Conservation (phyloP, 1,284 basidiomycete genomes). For the Tilletia indica region DNA sequence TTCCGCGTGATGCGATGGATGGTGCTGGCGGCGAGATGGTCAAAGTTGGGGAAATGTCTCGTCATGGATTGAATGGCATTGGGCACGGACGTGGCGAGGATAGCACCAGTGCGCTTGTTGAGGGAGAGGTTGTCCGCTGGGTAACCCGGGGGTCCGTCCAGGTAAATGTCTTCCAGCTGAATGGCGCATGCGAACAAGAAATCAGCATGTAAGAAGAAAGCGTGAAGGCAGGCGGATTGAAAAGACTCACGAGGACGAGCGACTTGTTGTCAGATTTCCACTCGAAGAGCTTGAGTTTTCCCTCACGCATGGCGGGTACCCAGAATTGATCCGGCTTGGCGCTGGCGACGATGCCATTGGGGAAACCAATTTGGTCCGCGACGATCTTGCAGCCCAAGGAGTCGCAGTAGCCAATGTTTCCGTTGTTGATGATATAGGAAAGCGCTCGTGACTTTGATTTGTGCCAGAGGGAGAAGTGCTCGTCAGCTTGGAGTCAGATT, state of each 20-base stretch:
- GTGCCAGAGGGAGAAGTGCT: too few species aligned
- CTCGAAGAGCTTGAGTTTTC: conserved; percentile 33
- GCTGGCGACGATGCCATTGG: conserved; percentile 36
- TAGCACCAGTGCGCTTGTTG: conserved; percentile 32
- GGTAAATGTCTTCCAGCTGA: conserved; percentile 34
- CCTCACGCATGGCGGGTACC: conserved; percentile 29
- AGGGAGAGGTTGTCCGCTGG: conserved; percentile 40
- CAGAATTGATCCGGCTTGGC: conserved; percentile 30
- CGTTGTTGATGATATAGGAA: conserved; percentile 28
- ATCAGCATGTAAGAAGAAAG: too few species aligned
- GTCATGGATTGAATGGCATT: conserved; percentile 29
- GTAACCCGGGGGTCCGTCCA: conserved; percentile 27
- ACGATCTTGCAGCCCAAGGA: conserved; percentile 41
- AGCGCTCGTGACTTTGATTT: conserved; percentile 21
- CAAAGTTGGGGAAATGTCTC: conserved; percentile 25
- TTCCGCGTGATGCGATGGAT: conserved; percentile 40
- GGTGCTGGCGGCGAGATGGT: conserved; percentile 25
- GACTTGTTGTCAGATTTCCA: conserved; percentile 31
- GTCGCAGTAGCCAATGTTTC: conserved; percentile 38
- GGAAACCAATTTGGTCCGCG: conserved; percentile 27
- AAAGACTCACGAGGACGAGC: conserved; percentile 20
- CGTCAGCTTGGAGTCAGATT: too few species aligned
- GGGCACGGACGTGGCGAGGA: conserved; percentile 36
- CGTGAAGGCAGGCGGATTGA: background rate
- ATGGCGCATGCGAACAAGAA: background rate